Base-by-base conservation (phyloP, 371 early-diverging fungal genomes). In the Rhizopus delemar region DNA sequence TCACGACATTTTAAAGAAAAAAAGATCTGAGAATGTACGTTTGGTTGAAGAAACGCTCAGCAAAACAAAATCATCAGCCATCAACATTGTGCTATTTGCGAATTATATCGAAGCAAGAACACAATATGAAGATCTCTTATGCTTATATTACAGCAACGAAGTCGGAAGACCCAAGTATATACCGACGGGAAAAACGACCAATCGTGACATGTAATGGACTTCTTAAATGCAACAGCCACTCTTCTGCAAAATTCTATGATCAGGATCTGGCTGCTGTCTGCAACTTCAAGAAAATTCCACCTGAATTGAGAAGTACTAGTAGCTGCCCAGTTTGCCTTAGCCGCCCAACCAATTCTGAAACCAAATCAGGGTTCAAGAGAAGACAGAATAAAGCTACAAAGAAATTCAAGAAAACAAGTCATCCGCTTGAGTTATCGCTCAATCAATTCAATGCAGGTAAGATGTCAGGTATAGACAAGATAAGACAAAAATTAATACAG, bases 61-160 rank as follows among this genome's bases (percentile, higher is more conserved):
- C 1, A 56, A 46, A 49, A 29, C 4, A 3, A 13, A 22, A 6
- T 49, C 57, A 6, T 12, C 3, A 22, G 11, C 57, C 11, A 45
- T 49, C 2, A 15, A 38, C n/a, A 8, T 41, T 41, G 13, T n/a
- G 34, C 5, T 32, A 5, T 55, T 33, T 55, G 0, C 34, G 8
- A 16, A 5, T 1, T 56, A 46, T 38, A 46, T 56, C 2, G 48
- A 56, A 12, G n/a, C 38, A 5, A 35, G 39, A 56, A 28, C 57
- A 11, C 35, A 46, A 12, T 43, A 45, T 4, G 31, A 38, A 33
- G 5, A 45, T 1, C 2, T 16, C 1, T 46, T 35, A 16, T 12
- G 3, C 3, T 1, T 29, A 33, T 55, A 55, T 46, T 55, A 55
- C 29, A 41, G 46, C 4, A 55, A 55, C 33, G 56, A 45, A 35